A percentile compares a stretch with the other conserved stretches of the same genome.
These are phyloP conservation scores for Batkoa obscura DNA, from an alignment of 371 early-diverging fungal species.

Conservation along the genomic window DNA sequence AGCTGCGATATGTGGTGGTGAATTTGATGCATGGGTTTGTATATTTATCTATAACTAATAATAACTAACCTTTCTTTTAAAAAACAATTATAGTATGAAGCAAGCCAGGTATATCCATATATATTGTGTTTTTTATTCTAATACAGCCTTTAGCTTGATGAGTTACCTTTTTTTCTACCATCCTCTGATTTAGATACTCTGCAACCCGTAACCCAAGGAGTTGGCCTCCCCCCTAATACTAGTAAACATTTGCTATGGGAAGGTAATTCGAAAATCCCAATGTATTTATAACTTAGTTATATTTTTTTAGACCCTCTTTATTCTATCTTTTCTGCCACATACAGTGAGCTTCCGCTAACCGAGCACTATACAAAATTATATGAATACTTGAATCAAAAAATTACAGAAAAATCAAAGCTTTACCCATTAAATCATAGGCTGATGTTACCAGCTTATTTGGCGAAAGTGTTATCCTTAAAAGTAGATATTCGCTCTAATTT, in stretches of 20 bases:
- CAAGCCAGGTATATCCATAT: background rate
- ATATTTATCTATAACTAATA: background rate
- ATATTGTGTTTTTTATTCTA: background rate
- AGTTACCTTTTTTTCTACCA: background rate
- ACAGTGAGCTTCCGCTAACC: conserved; percentile 37
- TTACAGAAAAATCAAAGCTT: conserved; percentile 15
- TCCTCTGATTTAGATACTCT: background rate
- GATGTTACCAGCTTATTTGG: conserved; percentile 41
- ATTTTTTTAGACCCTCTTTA: conserved; percentile 41
- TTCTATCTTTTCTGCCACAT: conserved; percentile 56
- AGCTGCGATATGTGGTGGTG: conserved; percentile 6
- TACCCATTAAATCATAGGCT: conserved; percentile 51
- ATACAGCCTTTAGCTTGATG: background rate
- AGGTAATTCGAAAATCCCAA: conserved; percentile 16
- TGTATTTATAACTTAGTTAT: background rate
- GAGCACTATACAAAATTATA: conserved; percentile 34
- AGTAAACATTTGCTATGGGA: conserved; percentile 80
- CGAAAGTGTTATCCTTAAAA: conserved; percentile 45
- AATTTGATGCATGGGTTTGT: conserved; percentile 9
- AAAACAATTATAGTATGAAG: background rate
- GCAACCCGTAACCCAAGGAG: background rate
- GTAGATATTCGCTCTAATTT: conserved; percentile 39
- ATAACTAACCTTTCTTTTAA: background rate
- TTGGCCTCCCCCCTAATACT: conserved; percentile 42
- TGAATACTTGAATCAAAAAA: conserved; percentile 20